These are phyloP conservation scores for Crithidia expoeki DNA, from an alignment of 208 protist genomes.

Conservation along the genomic window DNA sequence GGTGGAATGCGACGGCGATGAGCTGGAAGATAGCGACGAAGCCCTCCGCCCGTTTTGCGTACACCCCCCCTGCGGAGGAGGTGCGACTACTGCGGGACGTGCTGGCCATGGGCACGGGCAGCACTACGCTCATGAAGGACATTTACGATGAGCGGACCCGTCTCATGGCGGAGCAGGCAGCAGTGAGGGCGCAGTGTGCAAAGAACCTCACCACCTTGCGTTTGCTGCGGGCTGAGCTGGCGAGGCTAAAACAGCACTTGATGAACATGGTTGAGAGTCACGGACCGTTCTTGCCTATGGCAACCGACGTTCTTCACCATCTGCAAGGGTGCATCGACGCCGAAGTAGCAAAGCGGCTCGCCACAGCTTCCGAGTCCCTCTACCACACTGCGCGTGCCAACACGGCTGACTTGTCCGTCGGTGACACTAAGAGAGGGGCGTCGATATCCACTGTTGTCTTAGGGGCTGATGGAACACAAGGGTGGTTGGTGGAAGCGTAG, in stretches of 20 bases:
- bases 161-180: slow-evolving; percentile 33
- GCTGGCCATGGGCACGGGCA: slow-evolving; percentile 74
- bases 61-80: slow-evolving; percentile 69
- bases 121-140: slow-evolving; percentile 60
- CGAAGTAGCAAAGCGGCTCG: slow-evolving; percentile 29
- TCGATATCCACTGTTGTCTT: neutral
- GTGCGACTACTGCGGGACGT: slow-evolving; percentile 72
- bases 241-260: slow-evolving; percentile 40
- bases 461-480: neutral
- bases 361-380: neutral
- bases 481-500: slow-evolving; percentile 7
- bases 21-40: slow-evolving; percentile 31
- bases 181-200: slow-evolving; percentile 32
- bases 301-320: slow-evolving; percentile 35
- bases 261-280: slow-evolving; percentile 27
- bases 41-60: slow-evolving; percentile 55
- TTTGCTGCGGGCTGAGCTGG: slow-evolving; percentile 41
- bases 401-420: neutral
- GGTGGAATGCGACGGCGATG: slow-evolving; percentile 50
- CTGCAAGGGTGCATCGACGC: slow-evolving; percentile 31
- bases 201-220: slow-evolving; percentile 29
- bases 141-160: slow-evolving; percentile 37
- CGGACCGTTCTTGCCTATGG: slow-evolving; percentile 47
- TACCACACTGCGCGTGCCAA: neutral
- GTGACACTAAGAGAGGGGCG: neutral